Evolutionary conservation across 2,329 filamentous ascomycete genomes (phyloP).

Genomic region (Arachnopeziza araneosa): DNA sequence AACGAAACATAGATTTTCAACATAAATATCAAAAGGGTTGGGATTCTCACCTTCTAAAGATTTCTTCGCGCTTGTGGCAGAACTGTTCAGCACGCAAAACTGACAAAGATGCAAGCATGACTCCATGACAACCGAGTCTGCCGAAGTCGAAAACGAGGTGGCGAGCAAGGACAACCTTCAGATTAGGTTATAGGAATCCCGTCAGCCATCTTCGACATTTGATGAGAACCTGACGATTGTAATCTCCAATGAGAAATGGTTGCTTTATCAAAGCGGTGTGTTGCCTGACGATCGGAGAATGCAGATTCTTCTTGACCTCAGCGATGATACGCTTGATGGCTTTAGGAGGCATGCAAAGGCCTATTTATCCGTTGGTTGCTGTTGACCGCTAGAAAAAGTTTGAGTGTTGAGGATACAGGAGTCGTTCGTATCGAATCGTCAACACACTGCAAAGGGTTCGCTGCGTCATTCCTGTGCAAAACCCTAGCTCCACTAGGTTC

Average conservation of each 20-base stretch:
- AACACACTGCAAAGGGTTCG: not conserved
- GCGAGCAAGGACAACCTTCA: not conserved
- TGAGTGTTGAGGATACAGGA: not conserved
- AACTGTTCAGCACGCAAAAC: not conserved
- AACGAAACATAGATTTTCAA: too few species aligned
- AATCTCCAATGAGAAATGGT: conserved; percentile 16
- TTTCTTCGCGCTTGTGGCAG: not conserved
- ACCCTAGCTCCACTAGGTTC: not conserved
- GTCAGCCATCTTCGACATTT: not conserved
- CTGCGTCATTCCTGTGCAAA: not conserved
- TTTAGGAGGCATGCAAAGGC: not conserved
- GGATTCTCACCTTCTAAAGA: too few species aligned
- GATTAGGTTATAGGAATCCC: not conserved
- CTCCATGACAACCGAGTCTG: not conserved
- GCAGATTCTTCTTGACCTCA: not conserved
- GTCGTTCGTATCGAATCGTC: not conserved
- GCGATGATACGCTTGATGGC: not conserved
- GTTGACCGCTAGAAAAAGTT: not conserved
- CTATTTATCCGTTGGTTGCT: not conserved
- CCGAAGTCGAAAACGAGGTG: not conserved
- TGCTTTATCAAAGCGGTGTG: conserved; percentile 19
- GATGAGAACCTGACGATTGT: conserved; percentile 7
- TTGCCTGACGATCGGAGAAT: conserved; percentile 14
- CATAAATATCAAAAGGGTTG: too few species aligned
- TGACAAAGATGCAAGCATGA: not conserved